phyloP scores from a whole-genome alignment of 2,329 filamentous ascomycete genomes.

The Neoscytalidium dimidiatum region DNA sequence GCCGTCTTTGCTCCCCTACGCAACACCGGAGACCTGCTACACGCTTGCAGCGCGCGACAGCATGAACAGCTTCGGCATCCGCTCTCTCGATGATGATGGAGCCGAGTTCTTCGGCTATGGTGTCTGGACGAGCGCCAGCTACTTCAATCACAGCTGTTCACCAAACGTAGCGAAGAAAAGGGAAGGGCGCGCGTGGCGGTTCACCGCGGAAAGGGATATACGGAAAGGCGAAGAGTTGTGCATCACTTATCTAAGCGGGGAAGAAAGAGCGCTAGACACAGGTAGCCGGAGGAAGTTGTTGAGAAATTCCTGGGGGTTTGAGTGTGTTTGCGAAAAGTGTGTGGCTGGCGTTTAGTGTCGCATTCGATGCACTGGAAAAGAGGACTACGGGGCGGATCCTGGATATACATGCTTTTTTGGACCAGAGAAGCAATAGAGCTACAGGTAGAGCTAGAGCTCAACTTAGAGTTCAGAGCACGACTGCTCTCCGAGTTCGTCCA shows the following conservation, averaged over 20 bases:
- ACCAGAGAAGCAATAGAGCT: slow-evolving; percentile 1
- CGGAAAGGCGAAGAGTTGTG: slow-evolving; percentile 45
- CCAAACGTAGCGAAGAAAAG: slow-evolving; percentile 48
- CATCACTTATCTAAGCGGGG: slow-evolving; percentile 52
- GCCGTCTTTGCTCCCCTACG: slow-evolving; percentile 31
- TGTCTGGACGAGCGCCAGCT: slow-evolving; percentile 49
- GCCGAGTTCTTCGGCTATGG: slow-evolving; percentile 53
- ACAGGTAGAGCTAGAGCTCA: slow-evolving; percentile 4
- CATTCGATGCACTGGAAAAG: not conserved
- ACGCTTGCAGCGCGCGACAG: slow-evolving; percentile 42
- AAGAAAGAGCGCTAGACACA: slow-evolving; percentile 43
- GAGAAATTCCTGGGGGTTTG: slow-evolving; percentile 48
- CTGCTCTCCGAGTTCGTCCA: not conserved
- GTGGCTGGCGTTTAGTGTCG: slow-evolving; percentile 15
- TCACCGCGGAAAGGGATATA: slow-evolving; percentile 39
- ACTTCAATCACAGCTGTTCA: slow-evolving; percentile 52
- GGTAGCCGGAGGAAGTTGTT: slow-evolving; percentile 40
- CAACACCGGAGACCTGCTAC: slow-evolving; percentile 38
- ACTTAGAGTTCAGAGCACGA: not conserved
- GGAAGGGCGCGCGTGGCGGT: slow-evolving; percentile 44
- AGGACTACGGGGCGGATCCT: not conserved
- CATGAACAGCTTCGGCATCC: slow-evolving; percentile 52
- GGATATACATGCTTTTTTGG: not conserved
- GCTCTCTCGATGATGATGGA: slow-evolving; percentile 45
- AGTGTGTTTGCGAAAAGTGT: slow-evolving; percentile 46